These are phyloP conservation scores for Silene uniflora DNA, from an alignment of 148 eudicot genomes.

Conservation along the genomic window DNA sequence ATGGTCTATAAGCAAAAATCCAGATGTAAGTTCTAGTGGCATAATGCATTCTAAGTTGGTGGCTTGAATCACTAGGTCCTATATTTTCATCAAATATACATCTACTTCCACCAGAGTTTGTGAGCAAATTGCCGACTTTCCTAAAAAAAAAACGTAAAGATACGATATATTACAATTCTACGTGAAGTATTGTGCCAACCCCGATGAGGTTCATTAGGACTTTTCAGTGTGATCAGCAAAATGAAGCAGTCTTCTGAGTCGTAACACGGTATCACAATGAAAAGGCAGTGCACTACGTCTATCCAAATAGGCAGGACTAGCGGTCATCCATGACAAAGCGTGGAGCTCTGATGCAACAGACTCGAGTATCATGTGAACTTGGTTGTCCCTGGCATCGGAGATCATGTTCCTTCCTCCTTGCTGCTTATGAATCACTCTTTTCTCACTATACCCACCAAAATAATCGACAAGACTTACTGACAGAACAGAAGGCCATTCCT, in stretches of 20 bases:
- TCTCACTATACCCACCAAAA: slow-evolving; percentile 68
- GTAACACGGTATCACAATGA: slow-evolving; percentile 84
- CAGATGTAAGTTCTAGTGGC: neutral
- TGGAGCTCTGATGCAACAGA: slow-evolving; percentile 75
- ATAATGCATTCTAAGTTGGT: neutral
- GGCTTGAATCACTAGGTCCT: neutral
- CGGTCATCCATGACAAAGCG: slow-evolving; percentile 95
- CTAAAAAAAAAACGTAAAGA: neutral
- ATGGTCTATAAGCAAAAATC: neutral
- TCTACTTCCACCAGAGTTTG: neutral
- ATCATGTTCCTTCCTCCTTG: slow-evolving; percentile 37
- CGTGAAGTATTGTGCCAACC: neutral
- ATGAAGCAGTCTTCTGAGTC: slow-evolving; percentile 77
- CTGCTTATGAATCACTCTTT: slow-evolving; percentile 46
- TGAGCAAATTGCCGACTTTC: neutral
- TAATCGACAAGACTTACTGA: slow-evolving; percentile 82
- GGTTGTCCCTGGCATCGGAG: slow-evolving; percentile 53
- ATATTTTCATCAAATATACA: slow-evolving; percentile 12
- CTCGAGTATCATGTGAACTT: slow-evolving; percentile 60
- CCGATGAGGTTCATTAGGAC: neutral
- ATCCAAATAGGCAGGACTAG: slow-evolving; percentile 87
- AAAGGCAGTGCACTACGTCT: slow-evolving; percentile 85
- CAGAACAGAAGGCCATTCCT: slow-evolving; percentile 95
- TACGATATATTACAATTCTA: slow-evolving; percentile 1
- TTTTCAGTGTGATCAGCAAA: slow-evolving; percentile 66